Percentiles rank a stretch among this genome's conserved stretches.
Conservation (phyloP, 305 asterid species). For the Fraxinus angustifolia region DNA sequence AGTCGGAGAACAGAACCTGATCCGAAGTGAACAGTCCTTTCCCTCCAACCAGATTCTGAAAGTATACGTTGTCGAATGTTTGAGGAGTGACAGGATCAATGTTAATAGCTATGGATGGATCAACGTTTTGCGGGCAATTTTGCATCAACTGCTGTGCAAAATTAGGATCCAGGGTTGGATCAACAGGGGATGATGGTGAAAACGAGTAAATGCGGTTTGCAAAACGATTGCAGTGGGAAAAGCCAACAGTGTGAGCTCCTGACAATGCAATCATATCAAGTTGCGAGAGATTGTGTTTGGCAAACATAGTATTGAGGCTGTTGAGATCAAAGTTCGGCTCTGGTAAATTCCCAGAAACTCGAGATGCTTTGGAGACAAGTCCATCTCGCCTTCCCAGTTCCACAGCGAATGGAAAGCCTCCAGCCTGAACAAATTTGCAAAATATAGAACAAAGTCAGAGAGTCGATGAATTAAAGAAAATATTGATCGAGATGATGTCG, state of each 20-base stretch:
- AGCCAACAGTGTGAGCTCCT: too few relatives aligned
- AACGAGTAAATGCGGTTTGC: too few relatives aligned
- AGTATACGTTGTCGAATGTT: constrained; percentile 57
- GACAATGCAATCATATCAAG: too few relatives aligned
- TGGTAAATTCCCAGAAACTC: too few relatives aligned
- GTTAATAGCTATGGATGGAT: constrained; percentile 42
- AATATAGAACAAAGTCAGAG: background rate
- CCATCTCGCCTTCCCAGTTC: constrained; percentile 74
- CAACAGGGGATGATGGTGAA: constrained; percentile 35
- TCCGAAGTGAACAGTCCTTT: constrained; percentile 72
- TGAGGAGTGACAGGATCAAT: constrained; percentile 62
- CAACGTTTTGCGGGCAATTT: constrained; percentile 52
- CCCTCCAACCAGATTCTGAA: constrained; percentile 51
- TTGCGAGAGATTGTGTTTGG: too few relatives aligned
- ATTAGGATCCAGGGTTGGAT: constrained; percentile 55
- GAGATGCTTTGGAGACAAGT: constrained; percentile 25
- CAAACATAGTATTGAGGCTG: too few relatives aligned
- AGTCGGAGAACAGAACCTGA: constrained; percentile 53
- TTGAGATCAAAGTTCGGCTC: too few relatives aligned
- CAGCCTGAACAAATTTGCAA: constrained; percentile 38
- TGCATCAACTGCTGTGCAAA: constrained; percentile 59
- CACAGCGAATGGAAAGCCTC: constrained; percentile 52
- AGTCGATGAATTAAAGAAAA: background rate
- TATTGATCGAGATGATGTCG: background rate
- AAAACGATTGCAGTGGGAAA: too few relatives aligned